Evolutionary conservation across 192 early-diverging fungal genomes (phyloP).

Genomic region (Linderina pennispora): DNA sequence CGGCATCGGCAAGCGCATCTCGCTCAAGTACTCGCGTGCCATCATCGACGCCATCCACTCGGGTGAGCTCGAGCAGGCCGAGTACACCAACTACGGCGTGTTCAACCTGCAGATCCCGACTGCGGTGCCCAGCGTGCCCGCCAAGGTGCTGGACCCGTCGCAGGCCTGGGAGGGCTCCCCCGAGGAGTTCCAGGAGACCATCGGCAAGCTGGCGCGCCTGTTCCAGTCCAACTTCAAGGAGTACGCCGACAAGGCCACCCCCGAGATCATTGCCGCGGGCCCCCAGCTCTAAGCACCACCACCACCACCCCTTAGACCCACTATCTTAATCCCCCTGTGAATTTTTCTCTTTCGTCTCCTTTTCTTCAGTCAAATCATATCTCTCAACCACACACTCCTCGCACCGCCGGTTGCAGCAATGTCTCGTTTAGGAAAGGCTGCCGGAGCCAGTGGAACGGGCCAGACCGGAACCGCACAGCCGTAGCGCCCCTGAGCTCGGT

Average conservation of each 20-base stretch:
- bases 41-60: slow-evolving; percentile 97
- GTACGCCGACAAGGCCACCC: slow-evolving; percentile 71
- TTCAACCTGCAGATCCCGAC: slow-evolving; percentile 89
- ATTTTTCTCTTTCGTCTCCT: not conserved
- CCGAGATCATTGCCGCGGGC: slow-evolving; percentile 69
- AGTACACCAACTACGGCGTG: slow-evolving; percentile 80
- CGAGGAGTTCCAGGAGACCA: slow-evolving; percentile 57
- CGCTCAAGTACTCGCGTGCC: slow-evolving; percentile 95
- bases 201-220: slow-evolving; percentile 70
- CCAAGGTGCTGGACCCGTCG: slow-evolving; percentile 79
- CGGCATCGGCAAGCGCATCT: slow-evolving; percentile 83
- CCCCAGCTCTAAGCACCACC: slow-evolving; percentile 44
- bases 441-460: too few species aligned
- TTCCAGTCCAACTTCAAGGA: slow-evolving; percentile 89
- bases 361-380: not conserved
- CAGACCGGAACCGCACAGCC: too few species aligned
- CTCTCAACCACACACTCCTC: not conserved
- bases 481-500: too few species aligned
- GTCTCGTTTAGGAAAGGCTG: too few species aligned
- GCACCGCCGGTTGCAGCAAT: not conserved
- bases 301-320: not conserved
- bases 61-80: slow-evolving; percentile 79
- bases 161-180: slow-evolving; percentile 78
- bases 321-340: not conserved
- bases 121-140: slow-evolving; percentile 66